These are phyloP conservation scores for Nannochloropsis salina DNA, from an alignment of 108 stramenopile genomes.

Conservation along the genomic window DNA sequence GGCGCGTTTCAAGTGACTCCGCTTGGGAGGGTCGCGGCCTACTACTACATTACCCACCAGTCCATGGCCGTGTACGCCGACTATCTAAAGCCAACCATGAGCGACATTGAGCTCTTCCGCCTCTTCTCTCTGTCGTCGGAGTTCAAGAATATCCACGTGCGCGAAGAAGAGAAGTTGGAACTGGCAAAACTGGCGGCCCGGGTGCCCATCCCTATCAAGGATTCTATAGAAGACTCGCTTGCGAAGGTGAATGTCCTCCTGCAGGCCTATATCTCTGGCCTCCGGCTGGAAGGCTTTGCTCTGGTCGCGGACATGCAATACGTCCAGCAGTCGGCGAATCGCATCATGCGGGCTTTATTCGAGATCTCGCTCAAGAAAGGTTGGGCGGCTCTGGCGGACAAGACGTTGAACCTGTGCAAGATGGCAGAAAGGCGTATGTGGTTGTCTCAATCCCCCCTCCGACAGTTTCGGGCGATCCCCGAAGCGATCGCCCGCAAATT, in stretches of 20 bases:
- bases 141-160: slow-evolving; percentile 88
- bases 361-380: slow-evolving; percentile 88
- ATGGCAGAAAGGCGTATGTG: slow-evolving; percentile 91
- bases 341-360: slow-evolving; percentile 91
- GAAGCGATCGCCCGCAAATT: slow-evolving; percentile 70
- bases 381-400: slow-evolving; percentile 86
- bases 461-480: slow-evolving; percentile 84
- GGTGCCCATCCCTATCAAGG: slow-evolving; percentile 97
- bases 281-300: slow-evolving; percentile 98
- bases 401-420: slow-evolving; percentile 79
- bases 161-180: slow-evolving; percentile 96
- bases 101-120: slow-evolving; percentile 93
- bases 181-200: slow-evolving; percentile 81
- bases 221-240: slow-evolving; percentile 78
- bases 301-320: slow-evolving; percentile 95
- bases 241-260: slow-evolving; percentile 95
- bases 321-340: slow-evolving; percentile 93
- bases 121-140: slow-evolving; percentile 92
- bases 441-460: slow-evolving; percentile 88
- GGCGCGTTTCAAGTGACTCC: slow-evolving; percentile 83
- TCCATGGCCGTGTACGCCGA: slow-evolving; percentile 91
- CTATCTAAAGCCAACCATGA: slow-evolving; percentile 90
- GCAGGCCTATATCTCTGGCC: slow-evolving; percentile 93
- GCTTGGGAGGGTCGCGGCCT: slow-evolving; percentile 90
- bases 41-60: slow-evolving; percentile 94